Evolutionary conservation across 2,329 filamentous ascomycete species (phyloP).

Genomic region (Hymenoscyphus infarciens): DNA sequence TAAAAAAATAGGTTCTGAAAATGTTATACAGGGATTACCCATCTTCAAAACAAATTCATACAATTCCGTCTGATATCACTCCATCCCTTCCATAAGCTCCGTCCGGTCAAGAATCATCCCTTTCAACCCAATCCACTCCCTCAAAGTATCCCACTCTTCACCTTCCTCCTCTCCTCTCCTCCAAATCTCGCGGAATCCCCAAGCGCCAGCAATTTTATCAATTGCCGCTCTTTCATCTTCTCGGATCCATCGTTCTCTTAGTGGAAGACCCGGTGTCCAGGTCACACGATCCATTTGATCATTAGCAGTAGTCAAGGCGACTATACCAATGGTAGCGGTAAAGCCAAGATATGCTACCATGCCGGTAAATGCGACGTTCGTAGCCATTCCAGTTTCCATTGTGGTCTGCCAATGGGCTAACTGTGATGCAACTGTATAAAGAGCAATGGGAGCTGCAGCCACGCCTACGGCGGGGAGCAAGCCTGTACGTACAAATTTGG

Average conservation of each 20-base stretch:
- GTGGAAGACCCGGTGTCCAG: conserved; percentile 78
- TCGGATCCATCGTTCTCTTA: conserved; percentile 78
- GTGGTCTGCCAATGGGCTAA: conserved; percentile 64
- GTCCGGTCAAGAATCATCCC: conserved; percentile 89
- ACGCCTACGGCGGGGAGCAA: conserved; percentile 56
- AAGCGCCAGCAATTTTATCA: conserved; percentile 81
- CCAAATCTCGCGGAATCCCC: conserved; percentile 82
- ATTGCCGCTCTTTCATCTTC: conserved; percentile 88
- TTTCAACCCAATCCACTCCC: conserved; percentile 76
- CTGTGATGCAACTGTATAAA: conserved; percentile 68
- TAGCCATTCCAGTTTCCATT: conserved; percentile 74
- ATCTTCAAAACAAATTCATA: not conserved
- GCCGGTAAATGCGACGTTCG: conserved; percentile 73
- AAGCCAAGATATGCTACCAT: conserved; percentile 80
- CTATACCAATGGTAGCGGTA: conserved; percentile 75
- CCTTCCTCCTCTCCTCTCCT: conserved; percentile 88
- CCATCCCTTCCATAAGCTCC: conserved; percentile 91
- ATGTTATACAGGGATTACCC: not conserved
- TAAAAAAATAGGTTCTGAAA: not conserved
- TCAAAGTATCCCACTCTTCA: conserved; percentile 80
- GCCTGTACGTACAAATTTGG: conserved; percentile 63
- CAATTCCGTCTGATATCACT: conserved; percentile 40
- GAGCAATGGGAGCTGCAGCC: conserved; percentile 58
- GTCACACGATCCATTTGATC: conserved; percentile 94
- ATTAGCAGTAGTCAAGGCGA: conserved; percentile 82